A percentile compares a stretch with the other conserved stretches of the same genome.
These are phyloP conservation scores for Mitragyna speciosa DNA, from an alignment of 257 asterid genomes.

Conservation along the genomic window DNA sequence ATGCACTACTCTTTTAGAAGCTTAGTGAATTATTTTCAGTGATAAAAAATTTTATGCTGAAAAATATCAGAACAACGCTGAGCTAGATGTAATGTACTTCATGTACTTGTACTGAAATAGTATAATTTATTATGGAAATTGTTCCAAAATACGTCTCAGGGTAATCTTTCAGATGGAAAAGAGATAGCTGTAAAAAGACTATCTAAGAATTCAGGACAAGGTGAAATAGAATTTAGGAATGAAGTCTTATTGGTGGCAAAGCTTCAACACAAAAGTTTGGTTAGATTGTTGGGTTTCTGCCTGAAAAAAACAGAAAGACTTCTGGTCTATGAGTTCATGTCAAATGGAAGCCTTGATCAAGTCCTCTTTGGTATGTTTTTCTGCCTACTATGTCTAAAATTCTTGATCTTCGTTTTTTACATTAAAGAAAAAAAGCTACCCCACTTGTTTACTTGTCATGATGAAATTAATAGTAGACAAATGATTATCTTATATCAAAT, in stretches of 20 bases:
- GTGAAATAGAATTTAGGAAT: constrained; percentile 24
- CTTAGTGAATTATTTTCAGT: background rate
- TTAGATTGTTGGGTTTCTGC: constrained; percentile 26
- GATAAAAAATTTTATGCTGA: background rate
- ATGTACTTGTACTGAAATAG: no score
- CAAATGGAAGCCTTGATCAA: constrained; percentile 24
- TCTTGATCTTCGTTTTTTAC: background rate
- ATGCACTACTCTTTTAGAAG: no score
- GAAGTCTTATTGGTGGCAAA: constrained; percentile 23
- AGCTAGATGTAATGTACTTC: background rate
- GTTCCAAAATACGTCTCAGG: constrained; percentile 9
- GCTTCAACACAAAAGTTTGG: constrained; percentile 31
- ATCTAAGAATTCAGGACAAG: constrained; percentile 22
- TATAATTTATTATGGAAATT: background rate
- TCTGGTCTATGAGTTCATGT: constrained; percentile 26
- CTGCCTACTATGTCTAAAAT: background rate
- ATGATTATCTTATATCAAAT: no score
- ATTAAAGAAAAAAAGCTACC: no score
- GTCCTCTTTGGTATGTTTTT: constrained; percentile 24
- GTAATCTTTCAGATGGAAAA: constrained; percentile 20
- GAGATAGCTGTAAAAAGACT: constrained; percentile 34
- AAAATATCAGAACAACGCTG: no score
- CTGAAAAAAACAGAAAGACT: constrained; percentile 15
- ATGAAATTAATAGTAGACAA: no score
- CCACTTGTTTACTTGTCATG: no score